Evolutionary conservation across 805 yeast species (phyloP).

Genomic region (Kuraishia capsulata): DNA sequence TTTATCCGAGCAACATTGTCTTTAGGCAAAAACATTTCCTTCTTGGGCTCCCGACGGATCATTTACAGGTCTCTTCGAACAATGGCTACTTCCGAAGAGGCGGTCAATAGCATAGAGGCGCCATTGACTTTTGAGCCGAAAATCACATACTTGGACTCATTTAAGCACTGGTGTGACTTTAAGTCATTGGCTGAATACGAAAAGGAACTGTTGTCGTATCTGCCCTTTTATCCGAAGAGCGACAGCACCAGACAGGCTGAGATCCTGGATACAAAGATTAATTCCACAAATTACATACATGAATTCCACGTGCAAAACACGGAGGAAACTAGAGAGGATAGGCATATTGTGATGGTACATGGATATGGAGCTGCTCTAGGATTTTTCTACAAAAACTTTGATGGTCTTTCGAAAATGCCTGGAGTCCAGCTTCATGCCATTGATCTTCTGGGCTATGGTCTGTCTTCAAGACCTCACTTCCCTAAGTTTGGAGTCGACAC

Average conservation of each 20-base stretch:
- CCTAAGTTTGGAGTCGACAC: constrained; percentile 13
- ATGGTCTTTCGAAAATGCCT: constrained; percentile 36
- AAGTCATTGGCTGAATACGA: constrained; percentile 20
- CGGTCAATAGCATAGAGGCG: too few species aligned
- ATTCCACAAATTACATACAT: constrained; percentile 43
- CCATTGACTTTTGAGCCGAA: too few species aligned
- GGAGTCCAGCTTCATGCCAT: constrained; percentile 56
- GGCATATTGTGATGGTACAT: constrained; percentile 66
- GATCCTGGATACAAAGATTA: constrained; percentile 46
- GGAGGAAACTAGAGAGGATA: constrained; percentile 16
- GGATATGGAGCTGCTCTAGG: constrained; percentile 93
- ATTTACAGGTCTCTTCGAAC: neutral
- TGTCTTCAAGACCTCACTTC: constrained; percentile 47
- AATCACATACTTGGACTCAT: constrained; percentile 12
- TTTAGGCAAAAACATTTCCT: too few species aligned
- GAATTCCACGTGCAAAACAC: constrained; percentile 53
- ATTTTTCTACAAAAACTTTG: constrained; percentile 65
- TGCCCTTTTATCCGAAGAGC: constrained; percentile 52
- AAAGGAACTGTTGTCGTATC: constrained; percentile 36
- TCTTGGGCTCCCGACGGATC: too few species aligned
- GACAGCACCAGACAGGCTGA: constrained; percentile 36
- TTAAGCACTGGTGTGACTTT: constrained; percentile 16
- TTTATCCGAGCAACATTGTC: too few species aligned
- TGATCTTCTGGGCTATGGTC: constrained; percentile 66
- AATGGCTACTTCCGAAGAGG: neutral